These are phyloP conservation scores for Trypanosoma boissoni DNA, from an alignment of 208 protist genomes.

Conservation along the genomic window DNA sequence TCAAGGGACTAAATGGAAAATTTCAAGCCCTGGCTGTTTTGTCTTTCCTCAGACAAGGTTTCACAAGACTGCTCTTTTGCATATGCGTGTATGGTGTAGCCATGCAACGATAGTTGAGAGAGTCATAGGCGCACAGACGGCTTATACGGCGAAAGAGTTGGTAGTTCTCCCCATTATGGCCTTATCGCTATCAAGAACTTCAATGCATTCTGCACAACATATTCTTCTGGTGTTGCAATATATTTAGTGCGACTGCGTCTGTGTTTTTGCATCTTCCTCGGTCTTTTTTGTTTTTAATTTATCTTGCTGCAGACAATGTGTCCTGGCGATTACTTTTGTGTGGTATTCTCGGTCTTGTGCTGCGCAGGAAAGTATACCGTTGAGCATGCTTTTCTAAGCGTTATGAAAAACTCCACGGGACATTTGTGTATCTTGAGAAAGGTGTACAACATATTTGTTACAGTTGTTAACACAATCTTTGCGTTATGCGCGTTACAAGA, in stretches of 20 bases:
- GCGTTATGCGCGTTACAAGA: constrained; percentile 44
- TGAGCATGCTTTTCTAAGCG: constrained; percentile 74
- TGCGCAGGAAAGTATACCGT: constrained; percentile 56
- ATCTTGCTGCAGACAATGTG: constrained; percentile 61
- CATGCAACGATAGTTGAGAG: no score
- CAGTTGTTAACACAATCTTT: constrained; percentile 56
- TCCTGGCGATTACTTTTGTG: constrained; percentile 83
- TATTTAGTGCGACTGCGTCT: constrained; percentile 53
- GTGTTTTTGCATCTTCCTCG: constrained; percentile 50
- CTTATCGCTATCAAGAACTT: constrained; percentile 82
- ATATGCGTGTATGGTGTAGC: no score
- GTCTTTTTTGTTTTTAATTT: no score
- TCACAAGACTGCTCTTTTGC: no score
- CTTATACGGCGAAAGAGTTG: no score
- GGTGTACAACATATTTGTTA: constrained; percentile 79
- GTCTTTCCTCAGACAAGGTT: no score
- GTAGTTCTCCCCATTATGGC: no score
- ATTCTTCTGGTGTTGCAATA: constrained; percentile 74
- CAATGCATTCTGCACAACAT: constrained; percentile 65
- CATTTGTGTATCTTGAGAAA: constrained; percentile 93
- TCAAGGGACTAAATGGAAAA: no score
- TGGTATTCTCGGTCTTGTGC: constrained; percentile 71
- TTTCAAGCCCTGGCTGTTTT: no score
- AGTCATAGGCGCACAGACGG: no score
- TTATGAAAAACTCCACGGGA: constrained; percentile 59